Base-by-base conservation (phyloP, 768 basidiomycete genomes). In the Pisolithus orientalis region DNA sequence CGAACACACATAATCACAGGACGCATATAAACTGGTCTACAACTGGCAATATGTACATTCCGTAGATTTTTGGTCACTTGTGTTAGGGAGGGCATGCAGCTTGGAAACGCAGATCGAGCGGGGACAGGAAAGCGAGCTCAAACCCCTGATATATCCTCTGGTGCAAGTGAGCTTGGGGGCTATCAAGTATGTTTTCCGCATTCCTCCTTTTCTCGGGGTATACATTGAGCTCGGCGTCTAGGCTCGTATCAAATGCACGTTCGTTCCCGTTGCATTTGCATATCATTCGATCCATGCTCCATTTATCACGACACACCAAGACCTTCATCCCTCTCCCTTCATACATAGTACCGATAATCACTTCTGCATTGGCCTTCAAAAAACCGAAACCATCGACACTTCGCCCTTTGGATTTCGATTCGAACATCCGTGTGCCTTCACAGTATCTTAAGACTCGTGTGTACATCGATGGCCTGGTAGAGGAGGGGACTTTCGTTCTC, bases 31-130 rank as follows among this genome's bases (percentile, higher is more conserved):
- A 67, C 85, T 88, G 60, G 95, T 99, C 21, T 96, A 99, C 71
- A 99, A 97, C 71, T 99, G 96, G 96, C 96, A 97, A 71, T 97
- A 87, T 59, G 88, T 86, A 2, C 96, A 99, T 66, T 90, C 84
- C 53, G 74, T 99, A 57, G 96, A 99, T 73, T 98, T 98, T 62
- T 99, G 96, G 96, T 80, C 82, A 39, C 77, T 90, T 39, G 92
- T 97, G 9, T 78, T 99, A 9, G 87, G 85, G 21, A 77, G 85
- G 42, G 86, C 91, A 14, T 94, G 90, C 62, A 82, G 85, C 61
- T 71, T 73, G 28, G 73, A 84, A 60, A 71, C 74, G 2, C 76
- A 82, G 53, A 64, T 67, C 13, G 77, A 76, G 50, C 73, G 75
- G 29, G 74, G 76, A 6, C 68, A 78, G 49, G 87, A 86, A 62